Conservation (phyloP, 768 basidiomycete genomes). For the Russula griseocarnosa region DNA sequence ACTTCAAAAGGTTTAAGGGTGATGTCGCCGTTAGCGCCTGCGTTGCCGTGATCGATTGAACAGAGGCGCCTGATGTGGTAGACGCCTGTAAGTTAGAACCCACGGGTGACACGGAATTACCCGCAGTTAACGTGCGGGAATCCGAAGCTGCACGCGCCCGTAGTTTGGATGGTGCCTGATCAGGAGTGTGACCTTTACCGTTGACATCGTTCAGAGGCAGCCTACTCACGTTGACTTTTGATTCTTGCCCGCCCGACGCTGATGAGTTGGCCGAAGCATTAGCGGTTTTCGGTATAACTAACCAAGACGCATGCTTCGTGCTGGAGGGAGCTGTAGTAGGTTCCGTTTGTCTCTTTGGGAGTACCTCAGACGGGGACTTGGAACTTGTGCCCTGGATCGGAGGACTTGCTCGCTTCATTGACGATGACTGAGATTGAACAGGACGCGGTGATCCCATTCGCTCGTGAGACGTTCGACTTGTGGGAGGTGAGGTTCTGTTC, state of each 20-base stretch:
- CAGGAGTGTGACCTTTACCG: neutral
- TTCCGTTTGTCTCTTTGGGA: slow-evolving; percentile 6
- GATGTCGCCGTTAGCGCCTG: slow-evolving; percentile 11
- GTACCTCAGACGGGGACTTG: slow-evolving; percentile 1
- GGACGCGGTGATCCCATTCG: slow-evolving; percentile 2
- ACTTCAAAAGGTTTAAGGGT: slow-evolving; percentile 24
- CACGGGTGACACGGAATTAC: slow-evolving; percentile 1
- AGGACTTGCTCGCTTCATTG: slow-evolving; percentile 17
- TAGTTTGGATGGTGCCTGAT: slow-evolving; percentile 14
- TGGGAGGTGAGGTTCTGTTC: slow-evolving; percentile 9
- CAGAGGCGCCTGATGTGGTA: neutral
- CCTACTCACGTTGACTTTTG: slow-evolving; percentile 9
- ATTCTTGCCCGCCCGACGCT: slow-evolving; percentile 4
- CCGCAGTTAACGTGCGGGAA: slow-evolving; percentile 19
- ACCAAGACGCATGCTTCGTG: slow-evolving; percentile 24
- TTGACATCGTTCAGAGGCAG: neutral
- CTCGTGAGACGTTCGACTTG: slow-evolving; percentile 10
- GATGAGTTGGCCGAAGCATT: neutral
- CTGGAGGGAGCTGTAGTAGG: neutral
- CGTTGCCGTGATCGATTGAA: slow-evolving; percentile 13
- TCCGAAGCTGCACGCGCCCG: slow-evolving; percentile 27
- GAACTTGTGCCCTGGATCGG: slow-evolving; percentile 10
- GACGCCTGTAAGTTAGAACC: slow-evolving; percentile 15
- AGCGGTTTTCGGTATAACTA: slow-evolving; percentile 19
- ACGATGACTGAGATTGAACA: slow-evolving; percentile 11